These are phyloP conservation scores for Melanomma pulvis-pyrius DNA, from an alignment of 495 filamentous ascomycete genomes.

Conservation along the genomic window DNA sequence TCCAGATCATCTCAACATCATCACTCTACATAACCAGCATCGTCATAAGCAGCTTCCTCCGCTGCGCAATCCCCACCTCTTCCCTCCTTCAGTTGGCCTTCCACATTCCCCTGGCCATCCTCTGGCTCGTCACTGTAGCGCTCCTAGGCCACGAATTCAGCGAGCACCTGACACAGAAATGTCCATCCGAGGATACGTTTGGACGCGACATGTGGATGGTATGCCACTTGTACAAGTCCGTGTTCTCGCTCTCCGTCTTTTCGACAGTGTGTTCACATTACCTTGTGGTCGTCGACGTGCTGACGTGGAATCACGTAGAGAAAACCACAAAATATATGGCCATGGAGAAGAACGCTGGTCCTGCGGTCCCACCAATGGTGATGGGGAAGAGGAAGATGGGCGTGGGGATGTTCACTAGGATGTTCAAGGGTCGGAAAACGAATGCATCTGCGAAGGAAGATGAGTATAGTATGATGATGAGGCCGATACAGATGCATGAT, in stretches of 20 bases:
- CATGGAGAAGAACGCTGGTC: not conserved
- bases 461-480: slow-evolving; percentile 12
- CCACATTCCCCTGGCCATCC: not conserved
- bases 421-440: not conserved
- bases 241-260: slow-evolving; percentile 4
- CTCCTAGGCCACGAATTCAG: slow-evolving; percentile 10
- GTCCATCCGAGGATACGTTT: not conserved
- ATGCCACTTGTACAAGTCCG: slow-evolving; percentile 7
- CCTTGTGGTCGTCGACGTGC: not conserved
- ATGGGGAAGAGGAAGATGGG: not conserved
- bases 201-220: slow-evolving; percentile 15
- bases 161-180: not conserved
- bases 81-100: not conserved
- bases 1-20: slow-evolving; percentile 3
- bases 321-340: slow-evolving; percentile 8
- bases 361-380: not conserved
- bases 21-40: not conserved
- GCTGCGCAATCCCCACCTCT: not conserved
- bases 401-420: not conserved
- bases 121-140: not conserved
- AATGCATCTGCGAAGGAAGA: not conserved
- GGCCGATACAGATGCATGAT: not conserved
- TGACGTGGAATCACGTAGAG: slow-evolving; percentile 3
- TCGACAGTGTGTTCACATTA: not conserved
- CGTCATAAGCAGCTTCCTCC: not conserved